A percentile compares a stretch with the other conserved stretches of the same genome.
phyloP scores from a whole-genome alignment of 208 protist genomes.

The Leishmania gerbilli region DNA sequence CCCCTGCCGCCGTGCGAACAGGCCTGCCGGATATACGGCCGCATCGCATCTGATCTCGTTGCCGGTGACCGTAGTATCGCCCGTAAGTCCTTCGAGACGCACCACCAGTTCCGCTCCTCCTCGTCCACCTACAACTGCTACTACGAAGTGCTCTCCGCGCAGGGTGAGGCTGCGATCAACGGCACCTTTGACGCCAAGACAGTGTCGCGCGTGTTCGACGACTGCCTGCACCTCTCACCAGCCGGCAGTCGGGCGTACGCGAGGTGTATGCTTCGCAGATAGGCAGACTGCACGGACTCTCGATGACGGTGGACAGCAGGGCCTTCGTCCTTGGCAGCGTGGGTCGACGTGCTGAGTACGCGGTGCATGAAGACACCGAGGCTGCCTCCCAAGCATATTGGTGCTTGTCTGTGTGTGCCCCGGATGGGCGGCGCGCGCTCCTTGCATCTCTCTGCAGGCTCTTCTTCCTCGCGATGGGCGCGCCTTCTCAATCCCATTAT shows the following conservation, averaged over 20 bases:
- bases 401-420: background rate
- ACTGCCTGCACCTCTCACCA: conserved; percentile 28
- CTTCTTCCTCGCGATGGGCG: background rate
- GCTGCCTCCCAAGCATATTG: background rate
- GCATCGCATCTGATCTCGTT: background rate
- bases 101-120: background rate
- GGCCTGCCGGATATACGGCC: background rate
- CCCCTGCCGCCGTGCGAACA: background rate
- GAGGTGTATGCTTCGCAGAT: conserved; percentile 5
- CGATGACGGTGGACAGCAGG: background rate
- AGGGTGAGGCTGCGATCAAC: background rate
- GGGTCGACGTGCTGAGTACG: background rate
- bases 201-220: conserved; percentile 15
- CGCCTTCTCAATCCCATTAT: background rate
- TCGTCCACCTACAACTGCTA: conserved; percentile 10
- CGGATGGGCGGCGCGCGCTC: background rate
- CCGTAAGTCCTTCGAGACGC: background rate
- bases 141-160: conserved; percentile 4
- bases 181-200: background rate
- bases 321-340: background rate
- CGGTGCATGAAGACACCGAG: background rate
- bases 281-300: background rate
- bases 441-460: background rate
- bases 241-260: conserved; percentile 11
- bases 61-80: background rate